Conservation (phyloP, 2,329 filamentous ascomycete species). For the Ascocoryne sarcoides region DNA sequence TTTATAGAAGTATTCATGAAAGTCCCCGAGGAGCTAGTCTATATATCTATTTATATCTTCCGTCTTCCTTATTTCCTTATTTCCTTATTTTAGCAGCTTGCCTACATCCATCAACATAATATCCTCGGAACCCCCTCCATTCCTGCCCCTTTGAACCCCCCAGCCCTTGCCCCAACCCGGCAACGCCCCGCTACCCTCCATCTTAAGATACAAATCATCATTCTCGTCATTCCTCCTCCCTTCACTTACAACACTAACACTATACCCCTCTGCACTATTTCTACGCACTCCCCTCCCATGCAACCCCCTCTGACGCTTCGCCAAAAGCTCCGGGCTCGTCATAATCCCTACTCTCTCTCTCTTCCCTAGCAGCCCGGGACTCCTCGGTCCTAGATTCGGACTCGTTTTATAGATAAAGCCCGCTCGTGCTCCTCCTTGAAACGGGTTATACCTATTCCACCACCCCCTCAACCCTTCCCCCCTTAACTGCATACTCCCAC, state of each 20-base stretch:
- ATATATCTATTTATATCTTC: too few relatives aligned
- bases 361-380: slow-evolving; percentile 15
- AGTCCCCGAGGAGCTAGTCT: too few relatives aligned
- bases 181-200: slow-evolving; percentile 6
- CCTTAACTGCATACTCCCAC: not conserved
- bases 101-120: slow-evolving; percentile 25
- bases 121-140: slow-evolving; percentile 16
- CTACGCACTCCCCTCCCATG: slow-evolving; percentile 9
- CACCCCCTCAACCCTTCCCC: slow-evolving; percentile 3
- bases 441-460: slow-evolving; percentile 11
- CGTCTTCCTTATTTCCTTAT: too few relatives aligned
- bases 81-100: slow-evolving; percentile 19
- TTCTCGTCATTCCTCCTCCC: slow-evolving; percentile 7
- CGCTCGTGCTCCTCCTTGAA: slow-evolving; percentile 18
- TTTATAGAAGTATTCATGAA: too few relatives aligned
- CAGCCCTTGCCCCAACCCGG: slow-evolving; percentile 24
- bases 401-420: slow-evolving; percentile 13
- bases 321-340: slow-evolving; percentile 17
- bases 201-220: slow-evolving; percentile 13
- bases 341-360: slow-evolving; percentile 21
- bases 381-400: slow-evolving; percentile 11
- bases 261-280: slow-evolving; percentile 7
- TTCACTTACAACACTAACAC: slow-evolving; percentile 9
- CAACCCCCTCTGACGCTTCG: slow-evolving; percentile 1
- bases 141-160: slow-evolving; percentile 18